phyloP scores from a whole-genome alignment of 78 protist genomes.

The Guillardia theta region DNA sequence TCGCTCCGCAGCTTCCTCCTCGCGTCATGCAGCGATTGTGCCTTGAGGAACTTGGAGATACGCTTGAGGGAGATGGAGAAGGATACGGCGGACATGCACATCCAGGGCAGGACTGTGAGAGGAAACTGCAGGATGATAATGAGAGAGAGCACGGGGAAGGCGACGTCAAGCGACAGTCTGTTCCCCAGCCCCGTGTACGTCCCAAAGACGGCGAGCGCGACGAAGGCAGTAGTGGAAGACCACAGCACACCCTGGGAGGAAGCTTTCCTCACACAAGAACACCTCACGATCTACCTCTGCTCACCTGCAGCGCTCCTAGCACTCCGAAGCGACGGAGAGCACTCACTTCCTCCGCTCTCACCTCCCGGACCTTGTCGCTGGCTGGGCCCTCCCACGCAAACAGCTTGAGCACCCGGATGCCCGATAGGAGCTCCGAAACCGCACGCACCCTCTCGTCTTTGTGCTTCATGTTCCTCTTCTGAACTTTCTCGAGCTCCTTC shows the following conservation, averaged over 20 bases:
- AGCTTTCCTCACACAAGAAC: no score
- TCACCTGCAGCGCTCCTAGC: no score
- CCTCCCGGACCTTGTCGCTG: not conserved
- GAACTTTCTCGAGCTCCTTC: not conserved
- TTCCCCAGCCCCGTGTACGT: not conserved
- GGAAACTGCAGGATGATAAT: conserved; percentile 22
- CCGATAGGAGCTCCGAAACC: conserved; percentile 63
- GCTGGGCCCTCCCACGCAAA: conserved; percentile 7
- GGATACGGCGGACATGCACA: not conserved
- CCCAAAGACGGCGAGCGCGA: conserved; percentile 18
- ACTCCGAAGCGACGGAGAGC: not conserved
- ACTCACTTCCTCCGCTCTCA: not conserved
- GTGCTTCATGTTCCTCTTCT: not conserved
- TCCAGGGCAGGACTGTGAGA: conserved; percentile 6
- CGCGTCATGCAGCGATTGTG: not conserved
- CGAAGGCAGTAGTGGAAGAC: not conserved
- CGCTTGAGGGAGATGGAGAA: not conserved
- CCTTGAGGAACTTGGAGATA: not conserved
- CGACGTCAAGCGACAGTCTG: not conserved
- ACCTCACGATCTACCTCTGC: no score
- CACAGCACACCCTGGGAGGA: not conserved
- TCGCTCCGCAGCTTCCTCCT: not conserved
- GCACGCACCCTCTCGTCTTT: conserved; percentile 37
- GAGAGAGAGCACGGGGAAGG: not conserved
- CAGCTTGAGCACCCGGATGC: conserved; percentile 58